Conservation (phyloP, 192 early-diverging fungal genomes). For the Paraglomus brasilianum region DNA sequence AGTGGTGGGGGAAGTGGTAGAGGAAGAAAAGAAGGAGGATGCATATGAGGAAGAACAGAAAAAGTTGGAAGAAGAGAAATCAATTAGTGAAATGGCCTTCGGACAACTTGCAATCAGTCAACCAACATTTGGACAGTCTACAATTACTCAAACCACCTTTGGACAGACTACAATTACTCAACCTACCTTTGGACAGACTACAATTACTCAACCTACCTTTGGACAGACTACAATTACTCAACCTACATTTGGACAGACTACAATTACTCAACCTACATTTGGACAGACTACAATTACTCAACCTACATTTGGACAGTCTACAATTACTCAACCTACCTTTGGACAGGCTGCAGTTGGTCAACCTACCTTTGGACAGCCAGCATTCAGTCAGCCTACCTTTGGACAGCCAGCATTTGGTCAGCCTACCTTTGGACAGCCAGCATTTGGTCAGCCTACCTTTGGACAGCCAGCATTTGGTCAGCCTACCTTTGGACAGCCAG, state of each 20-base stretch:
- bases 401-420: not conserved
- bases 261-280: not conserved
- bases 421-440: not conserved
- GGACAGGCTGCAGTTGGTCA: not conserved
- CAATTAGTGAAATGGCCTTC: not conserved
- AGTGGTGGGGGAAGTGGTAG: no score
- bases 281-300: not conserved
- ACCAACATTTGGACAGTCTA: not conserved
- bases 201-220: not conserved
- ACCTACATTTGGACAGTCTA: not conserved
- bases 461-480: not conserved
- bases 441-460: conserved; percentile 4
- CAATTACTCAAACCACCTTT: no score
- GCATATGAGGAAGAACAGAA: no score
- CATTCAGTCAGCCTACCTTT: not conserved
- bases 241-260: not conserved
- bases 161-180: not conserved
- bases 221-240: not conserved
- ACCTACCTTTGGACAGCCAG: not conserved
- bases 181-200: not conserved
- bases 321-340: not conserved
- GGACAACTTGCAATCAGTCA: not conserved
- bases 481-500: not conserved
- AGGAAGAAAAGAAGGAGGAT: no score
- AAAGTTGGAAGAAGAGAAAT: no score